These are phyloP conservation scores for Acanthamoeba sp. DNA, from an alignment of 208 protist genomes.

Conservation along the genomic window DNA sequence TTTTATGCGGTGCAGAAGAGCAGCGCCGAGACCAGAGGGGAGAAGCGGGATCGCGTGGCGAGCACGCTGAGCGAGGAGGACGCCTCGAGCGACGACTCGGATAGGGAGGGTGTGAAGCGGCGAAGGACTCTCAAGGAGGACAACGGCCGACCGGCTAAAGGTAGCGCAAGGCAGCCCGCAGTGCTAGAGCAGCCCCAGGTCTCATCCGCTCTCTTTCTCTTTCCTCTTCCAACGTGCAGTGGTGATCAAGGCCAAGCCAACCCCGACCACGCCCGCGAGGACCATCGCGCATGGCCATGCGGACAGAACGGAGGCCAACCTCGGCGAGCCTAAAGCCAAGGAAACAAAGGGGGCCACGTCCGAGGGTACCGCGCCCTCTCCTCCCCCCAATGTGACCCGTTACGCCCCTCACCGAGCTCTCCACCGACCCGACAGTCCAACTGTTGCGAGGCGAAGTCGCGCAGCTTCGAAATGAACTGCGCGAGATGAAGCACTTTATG, in stretches of 20 bases:
- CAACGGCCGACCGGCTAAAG: neutral
- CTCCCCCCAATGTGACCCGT: neutral
- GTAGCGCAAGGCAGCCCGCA: neutral
- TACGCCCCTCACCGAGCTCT: no score
- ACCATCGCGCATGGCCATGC: neutral
- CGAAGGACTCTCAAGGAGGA: neutral
- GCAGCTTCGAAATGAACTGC: conserved; percentile 18
- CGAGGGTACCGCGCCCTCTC: neutral
- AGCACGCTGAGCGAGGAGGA: conserved; percentile 54
- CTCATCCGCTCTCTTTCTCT: no score
- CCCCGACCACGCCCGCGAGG: neutral
- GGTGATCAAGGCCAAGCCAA: neutral
- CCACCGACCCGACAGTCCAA: no score
- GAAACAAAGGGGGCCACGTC: neutral
- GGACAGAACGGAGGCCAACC: neutral
- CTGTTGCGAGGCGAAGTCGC: conserved; percentile 11
- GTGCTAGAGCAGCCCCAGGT: no score
- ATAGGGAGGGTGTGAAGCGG: neutral
- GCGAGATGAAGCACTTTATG: conserved; percentile 13
- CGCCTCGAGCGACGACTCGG: conserved; percentile 25
- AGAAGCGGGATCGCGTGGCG: neutral
- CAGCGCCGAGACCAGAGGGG: neutral
- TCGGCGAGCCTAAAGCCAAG: neutral
- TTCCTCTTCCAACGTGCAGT: neutral
- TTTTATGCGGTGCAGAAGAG: conserved; percentile 27